Evolutionary conservation across 495 filamentous ascomycete genomes (phyloP), one percentile per base, ranked within the genome.

Genomic region (Coniosporium apollinis): DNA sequence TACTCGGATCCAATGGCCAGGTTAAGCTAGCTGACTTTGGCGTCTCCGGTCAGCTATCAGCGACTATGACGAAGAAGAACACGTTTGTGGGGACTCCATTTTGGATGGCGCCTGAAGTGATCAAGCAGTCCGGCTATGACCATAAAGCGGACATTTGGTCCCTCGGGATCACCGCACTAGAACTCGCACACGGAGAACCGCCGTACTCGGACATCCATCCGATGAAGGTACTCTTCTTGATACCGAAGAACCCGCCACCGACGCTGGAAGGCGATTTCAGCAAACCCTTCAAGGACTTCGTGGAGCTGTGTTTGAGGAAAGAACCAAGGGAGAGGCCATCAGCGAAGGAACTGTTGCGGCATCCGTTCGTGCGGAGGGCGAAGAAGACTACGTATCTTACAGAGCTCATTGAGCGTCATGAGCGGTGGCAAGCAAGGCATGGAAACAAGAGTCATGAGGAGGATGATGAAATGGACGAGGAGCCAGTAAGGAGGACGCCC

Each of bases 81-180:
- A 97, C 89, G 0, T 96, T 97, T 49, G 89, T 97, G n/a, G 89
- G 89, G 5, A 97, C 89, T 3, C 89, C 89, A 0, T 97, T 92
- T 60, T 97, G 89, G 89, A 97, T 97, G 89, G 89, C 89, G 3
- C 89, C 89, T 5, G 89, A 97, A 53, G 89, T 97, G 13, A 97
- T 97, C 45, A 79, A 94, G 57, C 87, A 96, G 60, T 73, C 80
- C 35, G 89, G 89, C 19, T 96, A 97, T 45, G 86, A 94, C 55
- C 92, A 82, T 61, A 92, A 92, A 59, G 89, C 89, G 15, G 89
- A 97, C 53, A 86, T 97, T 29, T 97, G 89, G 89, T 94, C 86
- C 2, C 59, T 97, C 30, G 89, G 89, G 5, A 94, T 97, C 46
- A 94, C 89, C 0, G 89, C 89, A 14, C 81, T 96, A 42, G 89